Base-by-base conservation (phyloP, 2,329 filamentous ascomycete species). In the Cryphonectria nitschkei region DNA sequence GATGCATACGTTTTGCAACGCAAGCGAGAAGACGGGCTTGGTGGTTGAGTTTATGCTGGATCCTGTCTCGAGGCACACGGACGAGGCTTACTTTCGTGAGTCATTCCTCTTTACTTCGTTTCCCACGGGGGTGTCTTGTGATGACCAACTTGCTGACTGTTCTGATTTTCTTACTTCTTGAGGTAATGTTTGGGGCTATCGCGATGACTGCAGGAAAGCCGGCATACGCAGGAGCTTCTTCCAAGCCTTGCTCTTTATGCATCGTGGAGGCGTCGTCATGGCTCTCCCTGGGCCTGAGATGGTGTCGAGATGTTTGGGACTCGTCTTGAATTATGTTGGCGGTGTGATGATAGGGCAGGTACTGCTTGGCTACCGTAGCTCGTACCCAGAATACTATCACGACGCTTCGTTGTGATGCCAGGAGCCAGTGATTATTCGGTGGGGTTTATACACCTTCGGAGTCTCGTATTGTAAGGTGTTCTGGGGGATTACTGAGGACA, bases 81-180 rank as follows among this genome's bases (percentile, higher is more conserved):
- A 72, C 29, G 71, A 72, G 52, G 68, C 68, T 16, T 72, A 70
- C 46, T 68, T 72, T 37, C 63, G 71, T 72, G 29, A 60, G 71
- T 39, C 37, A 39, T 39, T 60, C 9, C 37, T 14, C 19, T 32
- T 7, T 34, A 34, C 34, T 34, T 3, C 34, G 34, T 34, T 34
- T 34, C 34, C 3, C 34, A 34, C 34, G 34, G 6, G 6, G 34
- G 34, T 26, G 26, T 26, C 26, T 26, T 26, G 26, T 26, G 26
- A 26, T 26, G 26, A 26, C 26, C 26, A 26, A 26, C 26, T 26
- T 26, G 26, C 26, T 26, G 26, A 26, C 26, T 26, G 26, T 26
- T 26, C 37, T 37, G 37, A 37, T 8, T 37, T 2, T 58, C 54
- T 19, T 22, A 22, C 62, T 3, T 16, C 52, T 9, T 8, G 6